phyloP scores from a whole-genome alignment of 208 protist genomes.

The Leishmania gerbilli region DNA sequence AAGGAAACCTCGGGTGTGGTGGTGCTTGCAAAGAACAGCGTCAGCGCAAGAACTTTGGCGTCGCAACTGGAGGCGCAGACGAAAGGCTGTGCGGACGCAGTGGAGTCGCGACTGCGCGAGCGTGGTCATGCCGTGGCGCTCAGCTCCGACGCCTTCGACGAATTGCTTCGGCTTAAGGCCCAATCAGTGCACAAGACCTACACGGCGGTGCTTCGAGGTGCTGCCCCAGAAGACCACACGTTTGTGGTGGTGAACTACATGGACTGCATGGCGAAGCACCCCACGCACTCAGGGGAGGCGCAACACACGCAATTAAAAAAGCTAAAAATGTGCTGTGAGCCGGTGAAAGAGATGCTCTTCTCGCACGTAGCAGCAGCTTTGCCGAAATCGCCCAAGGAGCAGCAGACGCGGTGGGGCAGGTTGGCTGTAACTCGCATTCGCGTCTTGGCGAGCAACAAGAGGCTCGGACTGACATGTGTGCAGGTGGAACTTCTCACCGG shows the following conservation, averaged over 20 bases:
- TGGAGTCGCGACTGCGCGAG: constrained; percentile 19
- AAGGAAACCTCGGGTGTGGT: constrained; percentile 89
- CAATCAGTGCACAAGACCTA: constrained; percentile 68
- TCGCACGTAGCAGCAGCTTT: too few relatives aligned
- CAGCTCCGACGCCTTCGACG: constrained; percentile 32
- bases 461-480: constrained; percentile 52
- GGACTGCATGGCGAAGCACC: constrained; percentile 44
- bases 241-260: constrained; percentile 64
- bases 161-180: constrained; percentile 19
- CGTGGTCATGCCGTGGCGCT: background rate
- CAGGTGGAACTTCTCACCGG: constrained; percentile 76
- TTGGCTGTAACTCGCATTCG: constrained; percentile 53
- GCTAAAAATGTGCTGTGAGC: constrained; percentile 80
- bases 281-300: background rate
- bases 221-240: constrained; percentile 23
- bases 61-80: constrained; percentile 59
- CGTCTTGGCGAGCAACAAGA: constrained; percentile 39
- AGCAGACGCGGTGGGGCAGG: constrained; percentile 31
- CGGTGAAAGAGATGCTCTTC: background rate
- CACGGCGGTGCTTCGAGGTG: constrained; percentile 53
- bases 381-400: background rate
- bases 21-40: constrained; percentile 34
- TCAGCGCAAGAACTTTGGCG: constrained; percentile 40
- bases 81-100: constrained; percentile 13
- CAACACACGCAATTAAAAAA: constrained; percentile 65